phyloP scores from a whole-genome alignment of 2,329 filamentous ascomycete species.

The Talaromyces sp. region DNA sequence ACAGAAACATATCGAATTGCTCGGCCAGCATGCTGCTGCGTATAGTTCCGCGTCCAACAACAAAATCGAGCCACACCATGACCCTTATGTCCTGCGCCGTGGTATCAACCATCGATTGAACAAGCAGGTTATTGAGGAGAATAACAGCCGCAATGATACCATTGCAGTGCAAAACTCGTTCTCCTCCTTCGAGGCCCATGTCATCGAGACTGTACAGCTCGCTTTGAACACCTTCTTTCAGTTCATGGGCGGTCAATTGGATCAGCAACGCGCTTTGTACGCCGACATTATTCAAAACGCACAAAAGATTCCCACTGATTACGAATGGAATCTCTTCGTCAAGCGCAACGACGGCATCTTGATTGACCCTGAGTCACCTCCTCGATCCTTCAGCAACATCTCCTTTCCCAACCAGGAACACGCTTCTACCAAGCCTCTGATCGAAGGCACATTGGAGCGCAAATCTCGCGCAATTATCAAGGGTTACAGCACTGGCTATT shows the following conservation, averaged over 20 bases:
- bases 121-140: conserved; percentile 91
- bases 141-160: conserved; percentile 90
- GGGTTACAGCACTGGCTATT: conserved; percentile 78
- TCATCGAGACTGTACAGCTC: conserved; percentile 77
- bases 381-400: conserved; percentile 70
- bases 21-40: conserved; percentile 77
- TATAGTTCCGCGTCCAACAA: conserved; percentile 70
- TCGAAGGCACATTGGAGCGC: conserved; percentile 84
- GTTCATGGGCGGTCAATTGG: conserved; percentile 73
- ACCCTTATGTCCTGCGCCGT: conserved; percentile 84
- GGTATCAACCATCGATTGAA: conserved; percentile 79
- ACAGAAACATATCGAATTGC: conserved; percentile 93
- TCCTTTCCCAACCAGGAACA: conserved; percentile 89
- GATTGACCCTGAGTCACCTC: conserved; percentile 71
- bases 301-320: conserved; percentile 75
- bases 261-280: conserved; percentile 77
- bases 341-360: conserved; percentile 68
- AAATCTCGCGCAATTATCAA: conserved; percentile 82
- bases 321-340: conserved; percentile 88
- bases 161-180: conserved; percentile 90
- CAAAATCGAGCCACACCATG: conserved; percentile 67
- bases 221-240: conserved; percentile 80
- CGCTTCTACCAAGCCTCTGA: conserved; percentile 70
- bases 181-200: conserved; percentile 78
- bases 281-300: conserved; percentile 74